Evolutionary conservation across 2,329 filamentous ascomycete species (phyloP).

Genomic region (Aspergillus hiratsukae): DNA sequence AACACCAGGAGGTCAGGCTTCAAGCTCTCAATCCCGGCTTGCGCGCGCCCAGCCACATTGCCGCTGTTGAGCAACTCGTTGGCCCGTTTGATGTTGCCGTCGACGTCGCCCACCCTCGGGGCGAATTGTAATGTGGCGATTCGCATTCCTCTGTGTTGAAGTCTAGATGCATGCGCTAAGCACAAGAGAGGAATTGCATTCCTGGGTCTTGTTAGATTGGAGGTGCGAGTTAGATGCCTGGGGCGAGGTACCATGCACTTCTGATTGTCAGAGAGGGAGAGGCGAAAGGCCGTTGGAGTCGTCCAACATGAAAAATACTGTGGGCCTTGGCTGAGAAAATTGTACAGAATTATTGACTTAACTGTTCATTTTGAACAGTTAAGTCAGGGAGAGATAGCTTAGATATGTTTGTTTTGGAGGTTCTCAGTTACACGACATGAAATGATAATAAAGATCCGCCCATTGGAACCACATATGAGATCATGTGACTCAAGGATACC

Average conservation of each 20-base stretch:
- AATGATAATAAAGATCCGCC: background rate
- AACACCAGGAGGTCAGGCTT: conserved; percentile 55
- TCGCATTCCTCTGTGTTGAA: conserved; percentile 32
- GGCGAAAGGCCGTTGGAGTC: background rate
- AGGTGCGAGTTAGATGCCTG: background rate
- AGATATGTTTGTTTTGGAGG: background rate
- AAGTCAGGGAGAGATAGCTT: background rate
- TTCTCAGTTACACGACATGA: background rate
- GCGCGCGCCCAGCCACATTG: conserved; percentile 15
- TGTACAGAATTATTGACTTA: background rate
- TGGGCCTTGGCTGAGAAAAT: background rate
- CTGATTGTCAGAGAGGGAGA: background rate
- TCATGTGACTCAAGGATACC: background rate
- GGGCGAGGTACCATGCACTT: background rate
- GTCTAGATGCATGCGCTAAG: background rate
- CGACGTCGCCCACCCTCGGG: conserved; percentile 40
- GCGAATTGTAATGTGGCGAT: conserved; percentile 47
- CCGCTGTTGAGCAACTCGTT: conserved; percentile 39
- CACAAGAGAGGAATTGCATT: background rate
- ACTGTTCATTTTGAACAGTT: background rate
- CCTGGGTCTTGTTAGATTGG: background rate
- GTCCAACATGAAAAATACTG: background rate
- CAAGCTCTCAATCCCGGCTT: conserved; percentile 15
- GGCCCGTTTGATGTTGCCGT: conserved; percentile 43
- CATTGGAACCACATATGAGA: background rate